Conservation (phyloP, 768 basidiomycete genomes). For the Favolaschia claudopus region DNA sequence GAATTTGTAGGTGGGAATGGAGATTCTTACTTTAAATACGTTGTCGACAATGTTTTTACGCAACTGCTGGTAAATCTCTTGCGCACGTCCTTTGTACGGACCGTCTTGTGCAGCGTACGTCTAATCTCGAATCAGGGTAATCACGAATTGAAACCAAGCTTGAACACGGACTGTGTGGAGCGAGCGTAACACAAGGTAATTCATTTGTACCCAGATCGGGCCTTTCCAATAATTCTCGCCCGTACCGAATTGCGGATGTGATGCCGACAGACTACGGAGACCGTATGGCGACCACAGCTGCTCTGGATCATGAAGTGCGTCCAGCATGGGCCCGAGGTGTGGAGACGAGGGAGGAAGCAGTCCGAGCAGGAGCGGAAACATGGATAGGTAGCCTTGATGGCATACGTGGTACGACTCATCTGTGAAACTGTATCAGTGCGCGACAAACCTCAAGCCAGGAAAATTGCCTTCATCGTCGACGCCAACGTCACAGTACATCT, state of each 20-base stretch:
- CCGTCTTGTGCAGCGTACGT: conserved; percentile 81
- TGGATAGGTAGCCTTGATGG: conserved; percentile 90
- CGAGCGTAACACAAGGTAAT: conserved; percentile 85
- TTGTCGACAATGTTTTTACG: conserved; percentile 87
- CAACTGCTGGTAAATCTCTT: conserved; percentile 80
- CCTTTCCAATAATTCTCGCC: conserved; percentile 99
- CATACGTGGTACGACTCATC: conserved; percentile 94
- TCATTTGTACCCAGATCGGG: conserved; percentile 98
- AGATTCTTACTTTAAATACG: conserved; percentile 59
- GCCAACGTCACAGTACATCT: conserved; percentile 94
- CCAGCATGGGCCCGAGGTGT: conserved; percentile 81
- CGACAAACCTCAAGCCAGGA: conserved; percentile 1
- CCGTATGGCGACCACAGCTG: conserved; percentile 95
- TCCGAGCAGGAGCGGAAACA: conserved; percentile 91
- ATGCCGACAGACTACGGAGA: conserved; percentile 85
- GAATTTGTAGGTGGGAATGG: neutral
- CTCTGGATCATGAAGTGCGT: conserved; percentile 78
- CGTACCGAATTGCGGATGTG: conserved; percentile 87
- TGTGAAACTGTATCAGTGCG: conserved; percentile 39
- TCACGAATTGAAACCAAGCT: neutral
- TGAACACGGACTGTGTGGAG: conserved; percentile 68
- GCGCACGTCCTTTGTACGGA: conserved; percentile 80
- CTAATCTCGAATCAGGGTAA: conserved; percentile 42
- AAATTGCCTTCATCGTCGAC: conserved; percentile 81
- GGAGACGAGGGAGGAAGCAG: conserved; percentile 81